Base-by-base conservation (phyloP, 179 eudicot species). In the Actinidia arguta region DNA sequence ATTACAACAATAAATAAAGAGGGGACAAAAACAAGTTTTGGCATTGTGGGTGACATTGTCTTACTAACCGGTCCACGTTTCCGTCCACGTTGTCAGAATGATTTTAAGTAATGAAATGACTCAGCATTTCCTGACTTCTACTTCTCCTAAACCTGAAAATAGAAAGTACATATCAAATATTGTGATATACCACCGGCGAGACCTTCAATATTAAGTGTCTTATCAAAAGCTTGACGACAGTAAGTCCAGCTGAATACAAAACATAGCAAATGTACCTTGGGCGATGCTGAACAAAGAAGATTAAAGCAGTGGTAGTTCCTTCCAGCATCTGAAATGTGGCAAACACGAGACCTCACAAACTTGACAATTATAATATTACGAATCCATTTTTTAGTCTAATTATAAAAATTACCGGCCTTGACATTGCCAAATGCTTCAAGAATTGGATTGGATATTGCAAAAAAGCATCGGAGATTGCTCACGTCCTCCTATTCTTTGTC, bases 391-490 rank as follows among this genome's bases (percentile, higher is more conserved):
- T n/a, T 68, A 52, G n/a, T 66, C 22, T 13, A 44, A 58, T 48
- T 44, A 58, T 54, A 61, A 64, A 48, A 66, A 24, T 77, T 76
- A 82, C 89, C 85, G 75, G 94, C 98, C 98, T 95, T 78, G 98
- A 95, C 98, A 89, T 95, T 95, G 59, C 98, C 98, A 93, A 95
- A 95, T 76, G 98, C 98, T 92, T 95, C 98, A 70, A 95, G 94
- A 84, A 95, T 98, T 78, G 98, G 98, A 77, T 95, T 95, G 78
- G 98, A 93, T 31, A 31, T 31, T 31, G 36, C 36, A 1, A 31
- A 31, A 31, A 31, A 31, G 36, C 36, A 31, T 31, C 36, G 36
- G 36, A 31, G 36, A 31, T 31, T 31, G 36, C 36, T 31, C 36
- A 31, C 36, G 1, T 31, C 36, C 36, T 31, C 36, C 36, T 31